Conservation (phyloP, 495 filamentous ascomycete species). For the Astrothelium subdiscretum region DNA sequence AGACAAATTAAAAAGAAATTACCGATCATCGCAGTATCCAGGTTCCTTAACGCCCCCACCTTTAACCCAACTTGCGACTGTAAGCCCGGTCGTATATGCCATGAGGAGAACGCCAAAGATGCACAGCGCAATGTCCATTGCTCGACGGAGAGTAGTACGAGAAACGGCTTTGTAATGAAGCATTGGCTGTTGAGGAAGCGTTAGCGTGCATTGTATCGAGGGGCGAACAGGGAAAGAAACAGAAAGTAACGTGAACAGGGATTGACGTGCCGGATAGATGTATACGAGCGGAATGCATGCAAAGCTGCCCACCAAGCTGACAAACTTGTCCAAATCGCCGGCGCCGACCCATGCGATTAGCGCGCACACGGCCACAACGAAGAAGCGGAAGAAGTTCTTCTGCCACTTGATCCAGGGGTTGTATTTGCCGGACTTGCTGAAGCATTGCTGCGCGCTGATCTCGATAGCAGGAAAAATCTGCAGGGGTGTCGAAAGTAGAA, state of each 20-base stretch:
- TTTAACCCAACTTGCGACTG: constrained; percentile 70
- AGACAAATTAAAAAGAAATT: not conserved
- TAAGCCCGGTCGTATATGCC: constrained; percentile 79
- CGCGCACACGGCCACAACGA: constrained; percentile 38
- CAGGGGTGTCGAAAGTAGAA: constrained; percentile 50
- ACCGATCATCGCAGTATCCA: constrained; percentile 45
- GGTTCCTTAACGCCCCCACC: constrained; percentile 33
- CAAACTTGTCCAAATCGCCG: constrained; percentile 50
- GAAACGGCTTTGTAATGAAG: constrained; percentile 78
- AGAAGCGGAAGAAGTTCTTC: constrained; percentile 48
- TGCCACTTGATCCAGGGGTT: constrained; percentile 48
- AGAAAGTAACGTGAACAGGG: not conserved
- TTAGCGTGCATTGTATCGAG: not conserved
- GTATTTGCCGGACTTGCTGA: constrained; percentile 46
- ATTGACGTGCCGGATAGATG: constrained; percentile 28
- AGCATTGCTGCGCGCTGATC: constrained; percentile 44
- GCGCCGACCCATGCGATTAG: constrained; percentile 42
- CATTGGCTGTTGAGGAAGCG: constrained; percentile 49
- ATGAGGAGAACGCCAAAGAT: constrained; percentile 76
- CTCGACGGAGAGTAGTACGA: constrained; percentile 45
- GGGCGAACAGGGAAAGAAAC: not conserved
- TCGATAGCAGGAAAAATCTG: constrained; percentile 54
- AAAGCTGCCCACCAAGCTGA: constrained; percentile 49
- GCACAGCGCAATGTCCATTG: constrained; percentile 61
- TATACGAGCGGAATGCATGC: constrained; percentile 44